Percentiles rank a stretch among this genome's conserved stretches.
phyloP scores from a whole-genome alignment of 352 stramenopile genomes.

The Aphanomyces stellatus region DNA sequence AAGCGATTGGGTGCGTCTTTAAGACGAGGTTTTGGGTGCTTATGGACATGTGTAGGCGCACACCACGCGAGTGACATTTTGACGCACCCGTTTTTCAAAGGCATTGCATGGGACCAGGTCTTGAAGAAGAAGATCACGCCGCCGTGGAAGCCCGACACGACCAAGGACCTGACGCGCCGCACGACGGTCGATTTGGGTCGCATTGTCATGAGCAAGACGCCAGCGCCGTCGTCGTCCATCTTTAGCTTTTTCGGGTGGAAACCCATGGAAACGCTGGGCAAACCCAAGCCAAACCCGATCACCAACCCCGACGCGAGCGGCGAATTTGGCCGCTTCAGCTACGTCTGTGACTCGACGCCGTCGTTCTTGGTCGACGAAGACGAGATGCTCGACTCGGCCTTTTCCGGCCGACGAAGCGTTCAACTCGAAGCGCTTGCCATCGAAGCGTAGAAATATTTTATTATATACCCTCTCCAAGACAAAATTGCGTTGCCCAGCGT shows the following conservation, averaged over 20 bases:
- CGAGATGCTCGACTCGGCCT: conserved; percentile 80
- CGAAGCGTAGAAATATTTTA: conserved; percentile 38
- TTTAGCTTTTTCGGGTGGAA: conserved; percentile 57
- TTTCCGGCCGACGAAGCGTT: conserved; percentile 69
- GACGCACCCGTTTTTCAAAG: conserved; percentile 75
- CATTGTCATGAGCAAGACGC: conserved; percentile 81
- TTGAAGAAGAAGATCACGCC: conserved; percentile 71
- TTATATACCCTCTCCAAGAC: no score
- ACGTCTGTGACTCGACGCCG: conserved; percentile 82
- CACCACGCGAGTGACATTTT: conserved; percentile 75
- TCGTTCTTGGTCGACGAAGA: conserved; percentile 85
- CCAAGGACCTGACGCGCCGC: conserved; percentile 32
- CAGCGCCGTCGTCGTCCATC: conserved; percentile 70
- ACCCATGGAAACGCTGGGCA: conserved; percentile 14
- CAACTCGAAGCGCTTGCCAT: conserved; percentile 72
- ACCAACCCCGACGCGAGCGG: conserved; percentile 43
- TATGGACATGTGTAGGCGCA: conserved; percentile 24
- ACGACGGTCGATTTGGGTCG: conserved; percentile 47
- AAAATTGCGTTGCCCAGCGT: no score
- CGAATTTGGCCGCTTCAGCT: conserved; percentile 80
- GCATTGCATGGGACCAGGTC: conserved; percentile 71
- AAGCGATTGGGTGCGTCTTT: conserved; percentile 48
- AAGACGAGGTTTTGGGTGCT: not conserved
- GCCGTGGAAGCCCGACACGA: conserved; percentile 51
- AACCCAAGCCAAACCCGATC: conserved; percentile 39